Evolutionary conservation across 2,329 filamentous ascomycete species (phyloP).

Genomic region (Acrocalymma vagum): DNA sequence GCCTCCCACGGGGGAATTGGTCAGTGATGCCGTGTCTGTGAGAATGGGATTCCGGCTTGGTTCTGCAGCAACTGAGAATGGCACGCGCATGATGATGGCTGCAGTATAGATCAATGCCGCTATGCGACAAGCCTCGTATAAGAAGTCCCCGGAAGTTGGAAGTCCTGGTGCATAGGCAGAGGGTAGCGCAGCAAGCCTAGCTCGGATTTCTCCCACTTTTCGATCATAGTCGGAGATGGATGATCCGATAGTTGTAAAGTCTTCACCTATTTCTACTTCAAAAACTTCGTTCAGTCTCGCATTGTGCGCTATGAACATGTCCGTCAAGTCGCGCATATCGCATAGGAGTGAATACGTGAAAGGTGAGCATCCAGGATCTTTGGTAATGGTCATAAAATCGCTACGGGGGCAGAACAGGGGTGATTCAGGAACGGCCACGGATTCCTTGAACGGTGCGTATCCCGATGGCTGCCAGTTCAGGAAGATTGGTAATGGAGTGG

Average conservation of each 20-base stretch:
- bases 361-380: slow-evolving; percentile 28
- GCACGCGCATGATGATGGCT: slow-evolving; percentile 34
- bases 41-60: slow-evolving; percentile 20
- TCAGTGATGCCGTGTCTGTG: slow-evolving; percentile 4
- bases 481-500: slow-evolving; percentile 24
- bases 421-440: slow-evolving; percentile 37
- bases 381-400: slow-evolving; percentile 27
- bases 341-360: slow-evolving; percentile 32
- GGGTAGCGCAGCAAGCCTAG: slow-evolving; percentile 25
- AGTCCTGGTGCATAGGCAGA: slow-evolving; percentile 30
- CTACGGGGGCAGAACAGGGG: slow-evolving; percentile 39
- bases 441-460: slow-evolving; percentile 3
- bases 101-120: slow-evolving; percentile 41
- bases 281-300: slow-evolving; percentile 1
- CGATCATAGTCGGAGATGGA: slow-evolving; percentile 18
- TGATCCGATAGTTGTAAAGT: slow-evolving; percentile 3
- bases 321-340: slow-evolving; percentile 43
- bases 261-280: slow-evolving; percentile 9
- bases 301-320: slow-evolving; percentile 32
- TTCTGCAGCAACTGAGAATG: slow-evolving; percentile 39
- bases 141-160: slow-evolving; percentile 32
- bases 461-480: slow-evolving; percentile 16
- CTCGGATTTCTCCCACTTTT: slow-evolving; percentile 20
- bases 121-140: slow-evolving; percentile 46
- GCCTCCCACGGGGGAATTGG: slow-evolving; percentile 2